These are phyloP conservation scores for Eremochloa ophiuroides DNA, from an alignment of 176 grass and related monocot species.

Conservation along the genomic window DNA sequence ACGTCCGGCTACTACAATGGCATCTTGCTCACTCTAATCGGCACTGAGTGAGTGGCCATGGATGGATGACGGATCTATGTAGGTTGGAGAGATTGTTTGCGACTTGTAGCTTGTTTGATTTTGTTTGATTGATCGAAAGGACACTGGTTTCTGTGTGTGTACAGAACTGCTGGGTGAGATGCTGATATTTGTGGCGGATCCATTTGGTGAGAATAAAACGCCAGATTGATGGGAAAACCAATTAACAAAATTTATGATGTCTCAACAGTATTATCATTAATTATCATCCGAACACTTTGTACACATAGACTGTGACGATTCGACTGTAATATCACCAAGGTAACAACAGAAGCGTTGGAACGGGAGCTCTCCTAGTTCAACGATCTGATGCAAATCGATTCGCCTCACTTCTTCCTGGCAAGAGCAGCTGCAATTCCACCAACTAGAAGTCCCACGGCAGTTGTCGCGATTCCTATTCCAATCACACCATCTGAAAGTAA, in stretches of 20 bases:
- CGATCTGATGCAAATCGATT: neutral
- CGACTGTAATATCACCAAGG: neutral
- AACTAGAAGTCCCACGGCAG: slow-evolving; percentile 65
- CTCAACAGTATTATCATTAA: neutral
- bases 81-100: neutral
- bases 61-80: neutral
- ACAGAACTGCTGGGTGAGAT: slow-evolving; percentile 8
- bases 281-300: slow-evolving; percentile 9
- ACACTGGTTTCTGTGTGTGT: neutral
- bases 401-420: slow-evolving; percentile 59
- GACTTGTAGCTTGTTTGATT: neutral
- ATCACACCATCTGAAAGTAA: slow-evolving; percentile 74
- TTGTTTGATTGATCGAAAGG: neutral
- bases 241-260: neutral
- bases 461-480: slow-evolving; percentile 81
- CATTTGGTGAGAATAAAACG: slow-evolving; percentile 17
- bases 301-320: neutral
- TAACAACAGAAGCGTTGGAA: neutral
- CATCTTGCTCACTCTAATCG: slow-evolving; percentile 68
- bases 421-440: slow-evolving; percentile 77
- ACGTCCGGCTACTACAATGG: slow-evolving; percentile 60
- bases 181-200: neutral
- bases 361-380: neutral
- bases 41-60: slow-evolving; percentile 31
- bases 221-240: neutral